Evolutionary conservation across 202 grass and related monocot species (phyloP), one percentile per base, ranked within the genome.

Genomic region (Cymbopogon flexuosus): DNA sequence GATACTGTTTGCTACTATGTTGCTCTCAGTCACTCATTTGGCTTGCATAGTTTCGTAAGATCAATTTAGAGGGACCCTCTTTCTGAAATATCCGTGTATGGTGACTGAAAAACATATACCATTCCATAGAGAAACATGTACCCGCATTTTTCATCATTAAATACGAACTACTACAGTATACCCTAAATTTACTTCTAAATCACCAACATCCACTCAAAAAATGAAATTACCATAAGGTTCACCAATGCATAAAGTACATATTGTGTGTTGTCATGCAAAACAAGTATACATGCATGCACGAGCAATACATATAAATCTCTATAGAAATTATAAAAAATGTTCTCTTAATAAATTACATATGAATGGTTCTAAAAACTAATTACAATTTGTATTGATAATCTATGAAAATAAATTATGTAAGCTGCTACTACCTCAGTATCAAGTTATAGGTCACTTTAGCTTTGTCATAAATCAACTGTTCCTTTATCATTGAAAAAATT

Each of bases 11-110:
- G 46, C 18, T 16, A 5, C 56, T 37, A 52, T 21, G 31, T 33
- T 33, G 31, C 10, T 33, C 19, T 39, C 39, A 69, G 62, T 56
- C 76, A 79, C 79, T 63, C 81, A 79, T 83, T 23, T 88, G 21
- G 51, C n/a, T 56, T 39, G 18, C 33, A 30, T 12, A 46, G 41
- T 71, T 80, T 62, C n/a, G 16, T 62, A 39, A 19, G 49, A 30
- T 72, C 58, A 65, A 57, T 57, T 33, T 57, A 57, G 9, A 4
- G 46, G 70, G 29, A 1, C 15, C 70, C 16, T 7, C 14, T 33
- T 35, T 9, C 46, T 52, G 5, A 54, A 52, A 35, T 54, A 11
- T n/a, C 29, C 16, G 11, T 35, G 2, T 31, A 54, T 19, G 3
- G 31, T 34, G 9, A 54, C 8, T 13, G 5, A 54, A 51, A 43